Evolutionary conservation across 129 eudicot species (phyloP).

Genomic region (Centrapalus pauciflorus): DNA sequence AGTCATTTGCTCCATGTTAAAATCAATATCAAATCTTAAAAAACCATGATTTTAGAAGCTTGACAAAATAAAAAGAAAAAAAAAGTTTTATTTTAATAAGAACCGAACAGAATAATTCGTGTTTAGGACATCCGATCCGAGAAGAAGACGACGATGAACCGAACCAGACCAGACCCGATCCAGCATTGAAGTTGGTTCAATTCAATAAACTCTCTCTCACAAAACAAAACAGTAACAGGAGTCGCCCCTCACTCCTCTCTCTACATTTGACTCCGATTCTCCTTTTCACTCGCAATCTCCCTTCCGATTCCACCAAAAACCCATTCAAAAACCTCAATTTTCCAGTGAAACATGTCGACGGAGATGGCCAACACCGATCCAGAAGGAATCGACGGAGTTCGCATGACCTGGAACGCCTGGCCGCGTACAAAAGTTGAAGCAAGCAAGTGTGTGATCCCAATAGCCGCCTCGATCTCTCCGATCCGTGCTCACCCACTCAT

Average conservation of each 20-base stretch:
- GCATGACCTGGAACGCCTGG: conserved; percentile 88
- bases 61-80: no score
- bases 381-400: conserved; percentile 84
- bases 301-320: not conserved
- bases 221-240: no score
- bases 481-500: conserved; percentile 65
- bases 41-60: no score
- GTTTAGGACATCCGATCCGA: no score
- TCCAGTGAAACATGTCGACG: conserved; percentile 40
- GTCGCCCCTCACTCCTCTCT: not conserved
- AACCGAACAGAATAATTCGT: no score
- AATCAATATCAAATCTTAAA: no score
- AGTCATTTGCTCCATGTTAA: no score
- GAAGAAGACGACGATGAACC: no score
- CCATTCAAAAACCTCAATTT: not conserved
- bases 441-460: conserved; percentile 80
- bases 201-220: not conserved
- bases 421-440: conserved; percentile 82
- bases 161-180: not conserved
- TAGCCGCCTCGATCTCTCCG: conserved; percentile 82
- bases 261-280: conserved; percentile 7
- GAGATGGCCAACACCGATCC: conserved; percentile 66
- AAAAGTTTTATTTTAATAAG: no score
- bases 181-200: not conserved
- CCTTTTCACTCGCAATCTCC: not conserved